A percentile compares a stretch with the other conserved stretches of the same genome.
Evolutionary conservation across 2,329 filamentous ascomycete genomes (phyloP).

Genomic region (Epichloe aotearoae): DNA sequence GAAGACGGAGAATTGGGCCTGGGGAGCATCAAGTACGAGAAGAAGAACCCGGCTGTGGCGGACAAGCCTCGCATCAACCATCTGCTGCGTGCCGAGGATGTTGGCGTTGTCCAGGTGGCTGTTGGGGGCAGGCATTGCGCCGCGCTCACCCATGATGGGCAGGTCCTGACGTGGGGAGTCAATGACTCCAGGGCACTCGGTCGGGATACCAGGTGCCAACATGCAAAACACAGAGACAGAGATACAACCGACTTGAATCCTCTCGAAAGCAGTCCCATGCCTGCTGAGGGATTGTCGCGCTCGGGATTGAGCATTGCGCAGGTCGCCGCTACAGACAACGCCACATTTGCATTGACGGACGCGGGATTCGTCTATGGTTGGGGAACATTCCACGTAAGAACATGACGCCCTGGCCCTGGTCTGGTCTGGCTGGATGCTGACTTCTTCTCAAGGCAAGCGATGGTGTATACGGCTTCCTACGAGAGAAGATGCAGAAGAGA

Average conservation of each 20-base stretch:
- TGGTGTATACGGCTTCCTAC: constrained; percentile 6
- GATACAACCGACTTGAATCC: constrained; percentile 39
- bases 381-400: constrained; percentile 56
- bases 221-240: constrained; percentile 21
- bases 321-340: constrained; percentile 49
- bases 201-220: constrained; percentile 38
- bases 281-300: constrained; percentile 32
- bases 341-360: constrained; percentile 56
- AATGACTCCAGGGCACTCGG: constrained; percentile 54
- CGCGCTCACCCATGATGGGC: constrained; percentile 48
- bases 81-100: constrained; percentile 34
- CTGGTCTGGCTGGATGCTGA: background rate
- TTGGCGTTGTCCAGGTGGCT: constrained; percentile 43
- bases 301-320: constrained; percentile 43
- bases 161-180: constrained; percentile 53
- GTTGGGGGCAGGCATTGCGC: constrained; percentile 51
- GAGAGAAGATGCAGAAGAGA: constrained; percentile 21
- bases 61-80: constrained; percentile 30
- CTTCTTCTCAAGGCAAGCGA: constrained; percentile 4
- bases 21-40: constrained; percentile 2
- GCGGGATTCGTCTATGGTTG: constrained; percentile 61
- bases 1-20: constrained; percentile 9
- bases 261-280: constrained; percentile 39
- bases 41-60: constrained; percentile 1
- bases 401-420: background rate